These are phyloP conservation scores for Phytophthora cryptogea DNA, from an alignment of 352 stramenopile genomes.

Conservation along the genomic window DNA sequence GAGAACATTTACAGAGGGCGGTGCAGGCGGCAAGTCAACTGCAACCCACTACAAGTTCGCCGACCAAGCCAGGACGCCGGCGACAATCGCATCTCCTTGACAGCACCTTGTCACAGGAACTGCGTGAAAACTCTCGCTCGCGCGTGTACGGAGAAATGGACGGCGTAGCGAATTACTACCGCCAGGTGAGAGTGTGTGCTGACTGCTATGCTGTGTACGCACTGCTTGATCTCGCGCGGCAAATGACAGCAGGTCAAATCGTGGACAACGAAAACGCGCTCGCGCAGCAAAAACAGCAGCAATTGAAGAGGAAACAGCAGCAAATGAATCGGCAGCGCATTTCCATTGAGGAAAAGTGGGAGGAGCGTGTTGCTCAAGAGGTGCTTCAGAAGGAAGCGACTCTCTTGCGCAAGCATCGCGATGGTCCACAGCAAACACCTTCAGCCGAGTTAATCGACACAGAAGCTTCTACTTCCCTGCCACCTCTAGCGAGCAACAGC, in stretches of 20 bases:
- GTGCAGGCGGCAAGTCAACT: slow-evolving; percentile 17
- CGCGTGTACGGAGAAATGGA: slow-evolving; percentile 64
- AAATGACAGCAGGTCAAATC: slow-evolving; percentile 29
- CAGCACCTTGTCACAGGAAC: slow-evolving; percentile 54
- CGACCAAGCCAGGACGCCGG: slow-evolving; percentile 13
- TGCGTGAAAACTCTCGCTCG: slow-evolving; percentile 53
- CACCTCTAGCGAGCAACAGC: slow-evolving; percentile 15
- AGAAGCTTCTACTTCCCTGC: slow-evolving; percentile 5
- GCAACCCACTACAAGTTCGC: slow-evolving; percentile 2
- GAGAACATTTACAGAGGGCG: slow-evolving; percentile 39
- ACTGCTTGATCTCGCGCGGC: slow-evolving; percentile 75
- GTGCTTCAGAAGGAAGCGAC: slow-evolving; percentile 58
- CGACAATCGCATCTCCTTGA: slow-evolving; percentile 45
- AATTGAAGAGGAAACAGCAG: slow-evolving; percentile 25
- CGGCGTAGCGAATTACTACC: slow-evolving; percentile 76
- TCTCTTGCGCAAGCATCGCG: slow-evolving; percentile 19
- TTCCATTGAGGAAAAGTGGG: slow-evolving; percentile 51
- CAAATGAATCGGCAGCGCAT: slow-evolving; percentile 16
- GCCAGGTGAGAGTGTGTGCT: slow-evolving; percentile 81
- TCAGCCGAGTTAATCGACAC: neutral
- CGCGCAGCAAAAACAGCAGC: slow-evolving; percentile 31
- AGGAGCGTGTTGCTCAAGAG: slow-evolving; percentile 43
- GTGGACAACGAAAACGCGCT: slow-evolving; percentile 8
- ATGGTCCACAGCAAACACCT: slow-evolving; percentile 1
- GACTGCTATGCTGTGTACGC: slow-evolving; percentile 90